A percentile compares a stretch with the other conserved stretches of the same genome.
phyloP scores from a whole-genome alignment of 1,139 yeast species.

The Suhomyces chickasaworum region DNA sequence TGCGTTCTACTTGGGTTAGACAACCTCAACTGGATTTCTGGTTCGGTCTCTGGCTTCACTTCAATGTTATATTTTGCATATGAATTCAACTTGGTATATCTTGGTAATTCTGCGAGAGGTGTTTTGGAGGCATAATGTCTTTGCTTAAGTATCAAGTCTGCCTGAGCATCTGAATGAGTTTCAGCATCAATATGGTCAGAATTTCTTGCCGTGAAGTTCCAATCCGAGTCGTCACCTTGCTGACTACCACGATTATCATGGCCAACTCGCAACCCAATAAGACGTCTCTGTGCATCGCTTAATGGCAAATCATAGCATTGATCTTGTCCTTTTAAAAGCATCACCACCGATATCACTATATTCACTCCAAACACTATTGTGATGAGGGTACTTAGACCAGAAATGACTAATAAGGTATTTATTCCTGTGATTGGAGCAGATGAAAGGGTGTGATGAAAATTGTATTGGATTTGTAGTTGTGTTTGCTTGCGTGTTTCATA shows the following conservation, averaged over 20 bases:
- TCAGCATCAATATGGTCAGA: background rate
- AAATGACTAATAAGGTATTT: background rate
- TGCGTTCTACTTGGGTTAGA: constrained; percentile 1
- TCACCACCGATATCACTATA: constrained; percentile 22
- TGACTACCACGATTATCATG: constrained; percentile 2
- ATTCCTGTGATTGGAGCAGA: background rate
- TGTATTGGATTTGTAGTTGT: constrained; percentile 13
- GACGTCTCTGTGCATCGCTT: constrained; percentile 36
- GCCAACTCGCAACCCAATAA: constrained; percentile 33
- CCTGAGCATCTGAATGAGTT: background rate
- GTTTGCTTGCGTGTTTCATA: constrained; percentile 14
- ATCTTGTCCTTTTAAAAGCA: constrained; percentile 35
- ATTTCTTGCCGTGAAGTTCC: constrained; percentile 10
- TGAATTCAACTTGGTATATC: constrained; percentile 12
- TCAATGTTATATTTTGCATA: constrained; percentile 9
- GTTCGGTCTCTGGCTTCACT: background rate
- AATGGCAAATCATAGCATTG: constrained; percentile 48
- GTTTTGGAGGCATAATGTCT: constrained; percentile 14
- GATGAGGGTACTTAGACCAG: constrained; percentile 7
- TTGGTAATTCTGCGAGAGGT: constrained; percentile 6
- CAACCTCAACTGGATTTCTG: constrained; percentile 6
- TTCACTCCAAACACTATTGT: constrained; percentile 17
- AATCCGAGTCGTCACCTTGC: constrained; percentile 8
- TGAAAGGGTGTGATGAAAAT: constrained; percentile 9
- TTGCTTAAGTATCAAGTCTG: constrained; percentile 15